Base-by-base conservation (phyloP, 2,329 filamentous ascomycete species). In the Verticillium tricorpus region DNA sequence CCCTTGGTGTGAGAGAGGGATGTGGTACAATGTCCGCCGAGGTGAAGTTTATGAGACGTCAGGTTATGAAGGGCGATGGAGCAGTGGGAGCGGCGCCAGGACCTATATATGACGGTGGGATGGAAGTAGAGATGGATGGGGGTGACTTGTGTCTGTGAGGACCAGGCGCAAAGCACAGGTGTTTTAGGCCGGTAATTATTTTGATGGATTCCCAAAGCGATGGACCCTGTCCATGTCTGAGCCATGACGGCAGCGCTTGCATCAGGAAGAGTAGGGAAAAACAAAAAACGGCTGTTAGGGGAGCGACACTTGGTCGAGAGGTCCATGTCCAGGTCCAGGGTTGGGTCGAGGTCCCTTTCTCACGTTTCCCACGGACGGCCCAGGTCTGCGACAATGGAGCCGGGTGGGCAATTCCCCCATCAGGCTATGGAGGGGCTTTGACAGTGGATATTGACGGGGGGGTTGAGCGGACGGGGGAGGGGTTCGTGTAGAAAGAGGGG, bases 171-270 rank as follows among this genome's bases (percentile, higher is more conserved):
- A 40, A 50, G 57, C 57, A 58, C 57, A 32, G 57, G 37, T 58
- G 57, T 58, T 58, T 58, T 58, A 58, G 57, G 35, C 39, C 57
- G 57, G 57, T 58, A 40, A 40, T 58, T 58, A 50, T 50, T 58
- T 40, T 58, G 57, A 58, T 58, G 57, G 57, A 57, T 58, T 39
- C n/a, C 22, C 22, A 31, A 22, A 58, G 32, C 19, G 56, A 57
- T 37, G 37, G 56, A 64, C 64, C 64, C 61, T 64, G 64, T 57
- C 63, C 59, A 61, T 64, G 64, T 65, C 64, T 64, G 64, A 64
- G 64, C 64, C 62, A 65, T 65, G 63, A 65, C 64, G 63, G 64
- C 64, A 65, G 64, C 60, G 63, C 64, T 64, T 63, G 64, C 61
- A 58, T 63, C 62, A 34, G 52, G 50, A 58, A 50, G 45, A 22